These are phyloP conservation scores for Spathaspora girioi DNA, from an alignment of 805 yeast genomes.

Conservation along the genomic window DNA sequence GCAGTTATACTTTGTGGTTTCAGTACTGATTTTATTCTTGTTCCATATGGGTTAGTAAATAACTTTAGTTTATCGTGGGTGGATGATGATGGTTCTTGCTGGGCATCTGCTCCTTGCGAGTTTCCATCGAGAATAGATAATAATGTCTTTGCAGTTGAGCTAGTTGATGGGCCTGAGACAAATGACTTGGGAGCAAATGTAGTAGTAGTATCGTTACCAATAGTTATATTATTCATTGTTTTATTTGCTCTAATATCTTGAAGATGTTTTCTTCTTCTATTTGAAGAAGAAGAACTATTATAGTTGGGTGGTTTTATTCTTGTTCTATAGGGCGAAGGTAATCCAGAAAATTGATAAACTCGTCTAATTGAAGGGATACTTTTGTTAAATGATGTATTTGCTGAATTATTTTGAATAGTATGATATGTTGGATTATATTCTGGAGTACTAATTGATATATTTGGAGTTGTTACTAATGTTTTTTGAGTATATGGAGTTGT, in stretches of 20 bases:
- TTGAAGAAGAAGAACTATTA: conserved; percentile 10
- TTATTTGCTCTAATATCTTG: conserved; percentile 1
- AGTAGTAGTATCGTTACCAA: not conserved
- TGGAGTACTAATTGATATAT: conserved; percentile 22
- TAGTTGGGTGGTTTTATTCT: conserved; percentile 29
- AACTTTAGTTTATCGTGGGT: conserved; percentile 1
- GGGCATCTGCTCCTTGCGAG: not conserved
- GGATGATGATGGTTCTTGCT: not conserved
- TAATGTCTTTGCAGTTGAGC: conserved; percentile 36
- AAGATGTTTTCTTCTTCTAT: conserved; percentile 2
- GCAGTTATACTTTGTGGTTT: conserved; percentile 20
- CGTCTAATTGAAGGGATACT: conserved; percentile 34
- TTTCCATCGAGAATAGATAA: conserved; percentile 34
- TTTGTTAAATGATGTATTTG: conserved; percentile 11
- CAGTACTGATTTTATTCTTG: conserved; percentile 1
- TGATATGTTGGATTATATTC: conserved; percentile 39
- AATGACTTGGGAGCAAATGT: not conserved
- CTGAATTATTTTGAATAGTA: conserved; percentile 20
- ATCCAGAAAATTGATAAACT: conserved; percentile 43
- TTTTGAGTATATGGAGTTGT: conserved; percentile 29
- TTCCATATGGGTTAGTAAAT: conserved; percentile 6
- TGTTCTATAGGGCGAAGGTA: conserved; percentile 43
- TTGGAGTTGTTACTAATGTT: conserved; percentile 9
- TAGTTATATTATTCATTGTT: conserved; percentile 1
- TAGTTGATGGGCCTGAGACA: conserved; percentile 12